Base-by-base conservation (phyloP, 306 rosid species). In the Vigna nakashimae region DNA sequence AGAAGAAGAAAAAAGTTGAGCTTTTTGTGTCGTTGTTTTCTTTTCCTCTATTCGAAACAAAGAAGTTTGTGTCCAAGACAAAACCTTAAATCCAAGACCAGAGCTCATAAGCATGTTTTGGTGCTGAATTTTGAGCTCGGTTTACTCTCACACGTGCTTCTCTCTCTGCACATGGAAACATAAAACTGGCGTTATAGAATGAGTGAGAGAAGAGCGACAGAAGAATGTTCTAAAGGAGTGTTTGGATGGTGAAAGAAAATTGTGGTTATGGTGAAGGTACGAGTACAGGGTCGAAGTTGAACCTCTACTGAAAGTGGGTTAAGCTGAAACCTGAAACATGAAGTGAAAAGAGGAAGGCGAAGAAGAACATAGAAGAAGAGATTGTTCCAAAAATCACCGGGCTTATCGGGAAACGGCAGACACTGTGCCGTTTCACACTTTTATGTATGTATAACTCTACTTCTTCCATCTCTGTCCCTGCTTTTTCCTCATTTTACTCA, bases 331-430 rank as follows among this genome's bases (percentile, higher is more conserved):
- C 6, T 43, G 74, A 24, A n/a, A n/a, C 32, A 22, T 51, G 73
- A 76, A 65, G 24, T 38, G 51, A 71, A 30, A 53, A 58, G 71
- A 60, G 16, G 43, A 45, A 45, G 15, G 4, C 10, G 46, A 42
- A 42, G 50, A 56, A 48, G 56, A 49, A 62, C 38, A 18, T 38
- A 30, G 32, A 63, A 17, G 40, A 32, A 46, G 38, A 65, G 72
- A 59, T 71, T 82, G 82, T 77, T 53, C 65, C 32, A 78, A 66
- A 65, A 65, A 77, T 56, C 65, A 65, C 58, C 65, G 76, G 32
- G 76, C 79, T 82, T 82, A 82, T 77, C 82, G 79, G 69, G 64
- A 76, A 82, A 71, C 57, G 64, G 60, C 73, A 55, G 67, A 57
- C 80, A 58, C 34, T 2, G 79, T 65, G 63, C 77, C 80, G 83